Evolutionary conservation across 1,139 yeast species (phyloP), one percentile per base, ranked within the genome.

Genomic region (Hansenula lynferdii): DNA sequence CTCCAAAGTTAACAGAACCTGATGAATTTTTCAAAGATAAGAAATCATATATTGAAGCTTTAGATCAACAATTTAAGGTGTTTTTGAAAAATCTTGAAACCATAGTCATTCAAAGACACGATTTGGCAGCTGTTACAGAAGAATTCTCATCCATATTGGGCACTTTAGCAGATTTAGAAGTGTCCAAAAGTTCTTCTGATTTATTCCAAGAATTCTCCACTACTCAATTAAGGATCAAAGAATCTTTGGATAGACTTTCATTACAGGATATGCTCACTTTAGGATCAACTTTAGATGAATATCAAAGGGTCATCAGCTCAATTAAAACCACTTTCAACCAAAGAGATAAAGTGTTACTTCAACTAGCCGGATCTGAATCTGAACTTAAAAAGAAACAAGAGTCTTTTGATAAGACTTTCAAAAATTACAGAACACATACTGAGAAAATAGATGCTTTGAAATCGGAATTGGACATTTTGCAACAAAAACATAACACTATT

Each of bases 221-320:
- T 27, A 77, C 86, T 8, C 94, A 90, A 54, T 52, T 66, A 32
- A 75, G 85, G 46, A 72, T 90, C 30, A 79, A 77, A 49, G 95
- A 86, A 40, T 70, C 87, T 39, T 67, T 87, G 42, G 90, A 83
- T 47, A 75, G 97, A 41, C 78, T 85, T 44, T 83, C 90, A 45
- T 61, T 85, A 57, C 96, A 89, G 58, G 97, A 92, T 52, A 79
- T 89, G 51, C 64, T 92, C 45, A 87, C 96, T 0, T 65, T 92
- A 37, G 96, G 96, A 1, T 76, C 85, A 29, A 86, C 96, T 1
- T 68, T 92, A 28, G 97, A 90, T 55, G 97, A 90, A 56, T 90
- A 92, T 57, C 67, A 82, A 39, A 72, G 97, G 36, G 67, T 84
- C 16, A 77, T 92, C 28, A 81, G 84, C 5, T 85, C 96, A 20